Percentiles rank a stretch among this genome's conserved stretches.
phyloP scores from a whole-genome alignment of 2,329 filamentous ascomycete species.

The Xylariaceae sp. region DNA sequence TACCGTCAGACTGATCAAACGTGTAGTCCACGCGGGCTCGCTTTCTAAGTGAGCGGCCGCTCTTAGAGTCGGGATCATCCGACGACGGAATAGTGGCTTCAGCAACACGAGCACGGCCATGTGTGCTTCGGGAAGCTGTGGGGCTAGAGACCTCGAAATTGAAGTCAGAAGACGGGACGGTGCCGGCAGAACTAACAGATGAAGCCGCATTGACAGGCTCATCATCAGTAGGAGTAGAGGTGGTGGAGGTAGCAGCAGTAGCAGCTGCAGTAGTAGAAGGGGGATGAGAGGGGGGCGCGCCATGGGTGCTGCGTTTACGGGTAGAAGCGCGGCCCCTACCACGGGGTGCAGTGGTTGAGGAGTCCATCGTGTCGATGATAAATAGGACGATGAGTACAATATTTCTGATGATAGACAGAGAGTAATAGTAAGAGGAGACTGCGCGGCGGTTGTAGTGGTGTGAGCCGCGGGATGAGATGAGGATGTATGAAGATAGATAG shows the following conservation, averaged over 20 bases:
- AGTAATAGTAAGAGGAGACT: background rate
- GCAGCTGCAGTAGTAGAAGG: conserved; percentile 16
- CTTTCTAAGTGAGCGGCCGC: conserved; percentile 54
- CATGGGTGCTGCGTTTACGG: conserved; percentile 28
- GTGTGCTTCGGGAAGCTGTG: conserved; percentile 36
- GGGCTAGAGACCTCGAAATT: conserved; percentile 30
- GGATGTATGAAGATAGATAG: conserved; percentile 26
- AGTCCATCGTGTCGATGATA: conserved; percentile 25
- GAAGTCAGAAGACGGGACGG: conserved; percentile 24
- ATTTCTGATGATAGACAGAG: background rate
- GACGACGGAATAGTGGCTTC: conserved; percentile 35
- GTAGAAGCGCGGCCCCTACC: conserved; percentile 26
- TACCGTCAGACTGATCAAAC: conserved; percentile 48
- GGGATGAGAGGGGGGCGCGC: conserved; percentile 22
- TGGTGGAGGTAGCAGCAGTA: background rate
- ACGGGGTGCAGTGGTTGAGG: conserved; percentile 24
- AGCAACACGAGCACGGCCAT: conserved; percentile 41
- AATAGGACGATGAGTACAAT: background rate
- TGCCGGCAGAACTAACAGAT: conserved; percentile 22
- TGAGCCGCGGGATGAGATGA: background rate
- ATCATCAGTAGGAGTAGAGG: background rate
- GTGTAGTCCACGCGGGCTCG: conserved; percentile 54
- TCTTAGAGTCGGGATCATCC: conserved; percentile 49
- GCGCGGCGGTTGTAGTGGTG: background rate
- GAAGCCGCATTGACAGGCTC: conserved; percentile 14